Evolutionary conservation across 331 rosid species (phyloP).

Genomic region (Quercus tomentella): DNA sequence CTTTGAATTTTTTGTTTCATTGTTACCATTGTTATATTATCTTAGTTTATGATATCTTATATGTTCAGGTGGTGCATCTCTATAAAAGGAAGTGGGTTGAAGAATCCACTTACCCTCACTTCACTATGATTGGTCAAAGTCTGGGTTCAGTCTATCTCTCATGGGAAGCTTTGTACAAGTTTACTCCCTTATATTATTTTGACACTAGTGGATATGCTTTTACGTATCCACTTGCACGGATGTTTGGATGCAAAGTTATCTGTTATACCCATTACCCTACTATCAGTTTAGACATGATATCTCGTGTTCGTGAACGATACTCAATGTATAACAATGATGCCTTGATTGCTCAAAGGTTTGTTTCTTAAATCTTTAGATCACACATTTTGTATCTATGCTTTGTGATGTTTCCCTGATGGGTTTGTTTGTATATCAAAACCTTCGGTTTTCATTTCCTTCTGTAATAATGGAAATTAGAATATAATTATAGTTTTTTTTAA

Average conservation of each 20-base stretch:
- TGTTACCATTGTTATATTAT: not conserved
- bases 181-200: conserved; percentile 68
- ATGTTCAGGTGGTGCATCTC: conserved; percentile 77
- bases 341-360: conserved; percentile 62
- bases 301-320: conserved; percentile 69
- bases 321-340: conserved; percentile 76
- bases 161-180: conserved; percentile 87
- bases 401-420: not conserved
- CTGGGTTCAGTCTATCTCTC: conserved; percentile 76
- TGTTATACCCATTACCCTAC: conserved; percentile 96
- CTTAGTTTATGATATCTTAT: not conserved
- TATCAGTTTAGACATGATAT: conserved; percentile 86
- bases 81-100: conserved; percentile 82
- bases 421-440: not conserved
- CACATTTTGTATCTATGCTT: not conserved
- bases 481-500: not conserved
- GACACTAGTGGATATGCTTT: conserved; percentile 96
- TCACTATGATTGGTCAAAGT: conserved; percentile 96
- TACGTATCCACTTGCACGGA: conserved; percentile 83
- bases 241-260: conserved; percentile 85
- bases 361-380: conserved; percentile 4
- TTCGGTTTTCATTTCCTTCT: not conserved
- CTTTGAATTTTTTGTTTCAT: not conserved
- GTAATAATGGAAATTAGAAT: not conserved
- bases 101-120: conserved; percentile 79